Evolutionary conservation across 106 monocot species (phyloP), one percentile per base, ranked within the genome.

Genomic region (Dactylorhiza incarnata): DNA sequence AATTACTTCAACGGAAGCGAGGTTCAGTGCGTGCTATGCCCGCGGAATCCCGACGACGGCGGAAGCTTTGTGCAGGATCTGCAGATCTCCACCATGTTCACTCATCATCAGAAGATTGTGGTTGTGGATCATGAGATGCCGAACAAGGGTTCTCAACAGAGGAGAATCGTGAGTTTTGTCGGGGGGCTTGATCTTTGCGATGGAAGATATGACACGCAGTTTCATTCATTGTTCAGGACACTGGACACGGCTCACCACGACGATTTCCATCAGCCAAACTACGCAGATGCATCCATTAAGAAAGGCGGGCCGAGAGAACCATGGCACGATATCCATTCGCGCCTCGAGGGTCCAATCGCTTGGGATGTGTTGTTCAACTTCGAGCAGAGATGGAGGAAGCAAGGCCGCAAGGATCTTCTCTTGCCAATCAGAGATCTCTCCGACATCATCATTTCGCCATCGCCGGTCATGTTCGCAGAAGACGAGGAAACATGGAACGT

Each of bases 31-130:
- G 79, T 79, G 26, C 12, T 80, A 29, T 80, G 80, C 45, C 80
- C 80, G 5, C 48, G 80, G 11, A 80, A 80, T 54, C 80, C 80
- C 22, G 80, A 80, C 22, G 48, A 80, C 68, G 80, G 80, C 7
- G 80, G 80, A 52, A 80, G 80, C 63, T 15, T 80, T 53, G 74
- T 80, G 67, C 73, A 80, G 73, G 80, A 74, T 68, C 53, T 80
- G 59, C 67, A 80, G 61, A 80, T 80, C 48, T 50, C 80, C 7
- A 46, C 80, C 22, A 80, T 80, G 80, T 80, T 80, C 67, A 80
- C 80, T 68, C 80, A 80, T 12, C 80, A 80, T 74, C 80, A 80
- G 37, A 80, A 80, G 68, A 80, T 80, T 68, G 80, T 80, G n/a
- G 63, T 80, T 45, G 80, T 80, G 48, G 80, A 80, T 48, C 74